Conservation (phyloP, 2,329 filamentous ascomycete species). For the Epichloe bromicola region DNA sequence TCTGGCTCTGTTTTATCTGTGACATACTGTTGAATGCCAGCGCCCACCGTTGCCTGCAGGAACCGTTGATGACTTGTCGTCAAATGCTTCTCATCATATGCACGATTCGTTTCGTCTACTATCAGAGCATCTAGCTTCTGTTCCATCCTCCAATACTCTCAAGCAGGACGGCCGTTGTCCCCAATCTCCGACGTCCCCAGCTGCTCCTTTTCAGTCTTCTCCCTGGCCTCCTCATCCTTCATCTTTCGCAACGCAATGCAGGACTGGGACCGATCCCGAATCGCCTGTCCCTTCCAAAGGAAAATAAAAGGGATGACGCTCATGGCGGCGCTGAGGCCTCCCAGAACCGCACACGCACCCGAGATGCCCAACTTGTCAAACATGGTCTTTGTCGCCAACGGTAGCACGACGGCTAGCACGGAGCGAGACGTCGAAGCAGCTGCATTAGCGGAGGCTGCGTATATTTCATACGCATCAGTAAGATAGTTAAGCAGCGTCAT, state of each 20-base stretch:
- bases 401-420: constrained; percentile 72
- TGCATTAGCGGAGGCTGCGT: constrained; percentile 64
- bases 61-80: not conserved
- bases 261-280: constrained; percentile 46
- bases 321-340: constrained; percentile 36
- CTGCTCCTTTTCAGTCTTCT: constrained; percentile 12
- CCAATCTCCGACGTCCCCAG: too few relatives aligned
- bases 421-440: constrained; percentile 79
- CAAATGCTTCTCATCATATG: not conserved
- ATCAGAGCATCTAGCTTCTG: not conserved
- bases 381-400: constrained; percentile 40
- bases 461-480: constrained; percentile 55
- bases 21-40: not conserved
- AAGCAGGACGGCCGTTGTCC: not conserved
- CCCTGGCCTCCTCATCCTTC: constrained; percentile 34
- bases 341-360: constrained; percentile 40
- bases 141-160: not conserved
- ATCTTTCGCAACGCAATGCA: constrained; percentile 44
- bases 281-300: constrained; percentile 39
- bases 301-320: constrained; percentile 39
- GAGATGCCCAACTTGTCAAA: constrained; percentile 32
- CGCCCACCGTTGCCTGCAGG: not conserved
- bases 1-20: not conserved
- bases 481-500: constrained; percentile 52
- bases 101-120: not conserved